Base-by-base conservation (phyloP, 2,329 filamentous ascomycete genomes). In the Didymosphaeria variabile region DNA sequence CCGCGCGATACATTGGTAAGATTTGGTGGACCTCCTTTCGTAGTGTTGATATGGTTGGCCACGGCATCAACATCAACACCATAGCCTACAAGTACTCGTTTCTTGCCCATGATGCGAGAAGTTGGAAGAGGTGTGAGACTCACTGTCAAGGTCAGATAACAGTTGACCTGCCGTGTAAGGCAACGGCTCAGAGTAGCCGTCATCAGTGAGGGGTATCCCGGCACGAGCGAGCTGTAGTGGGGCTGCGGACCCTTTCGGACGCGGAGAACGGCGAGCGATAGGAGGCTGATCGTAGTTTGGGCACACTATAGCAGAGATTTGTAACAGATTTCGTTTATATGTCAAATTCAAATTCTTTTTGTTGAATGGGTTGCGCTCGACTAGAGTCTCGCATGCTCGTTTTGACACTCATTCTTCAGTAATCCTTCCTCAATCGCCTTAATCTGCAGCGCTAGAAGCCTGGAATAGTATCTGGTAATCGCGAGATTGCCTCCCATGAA, bases 51-150 rank as follows among this genome's bases (percentile, higher is more conserved):
- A 21, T 56, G 53, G 19, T 56, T 47, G 69, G 86, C 88, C 1
- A 73, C 71, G 19, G 72, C 90, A 67, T 93, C 90, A 31, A 93
- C 88, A 65, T 93, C 90, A n/a, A 92, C 87, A 10, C 89, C 88
- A 65, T 91, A 91, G 58, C 85, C 79, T 55, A 84, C 81, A 40
- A 87, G 81, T 57, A 87, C 82, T 55, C 84, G 79, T 67, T 86
- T 86, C 73, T 82, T 81, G 53, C 71, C 78, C 79, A 82, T 82
- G 10, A 19, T 58, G 1, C 23, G 23, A 21, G 17, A 29, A 29
- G 12, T 17, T n/a, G 13, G 23, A 12, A 52, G 49, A 38, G 7
- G 49, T 26, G 31, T 52, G 17, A 29, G 23, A 31, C n/a, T 21
- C 8, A 19, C 19, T 6, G 4, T 8, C 15, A 8, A 13, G 15